Base-by-base conservation (phyloP, 345 rosid genomes). In the Anastatica hierochuntica region DNA sequence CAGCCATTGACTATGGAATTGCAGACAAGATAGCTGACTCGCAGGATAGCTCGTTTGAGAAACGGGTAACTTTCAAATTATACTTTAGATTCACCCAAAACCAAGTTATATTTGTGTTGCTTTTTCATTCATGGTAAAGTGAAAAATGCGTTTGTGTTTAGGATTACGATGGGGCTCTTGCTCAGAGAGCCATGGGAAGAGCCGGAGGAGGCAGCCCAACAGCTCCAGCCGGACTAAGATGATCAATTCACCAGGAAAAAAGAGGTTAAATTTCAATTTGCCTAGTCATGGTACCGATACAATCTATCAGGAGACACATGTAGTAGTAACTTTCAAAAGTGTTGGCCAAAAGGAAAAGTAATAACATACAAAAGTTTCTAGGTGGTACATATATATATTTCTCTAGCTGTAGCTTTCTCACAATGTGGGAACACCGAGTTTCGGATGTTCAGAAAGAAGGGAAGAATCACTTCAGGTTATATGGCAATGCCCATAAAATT, bases 1-100 rank as follows among this genome's bases (percentile, higher is more conserved):
- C 74, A 69, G 95, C 92, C 13, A 77, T 87, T 24, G 95, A 81
- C 36, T 87, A 84, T 57, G 98, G 98, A 34, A 53, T 92, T 39
- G 98, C 79, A 23, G 98, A 92, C 76, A 84, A 83, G 74, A 69
- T 84, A 43, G 66, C 82, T 12, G 73, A 71, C 74, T 70, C 84
- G 1, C 71, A 60, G 42, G 83, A 84, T 49, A 44, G 51, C 19
- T 79, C 84, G 11, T 90, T 67, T 16, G 81, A 82, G 72, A 79
- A 73, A 66, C 65, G 79, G 79, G 94, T 84, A 78, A 43, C 38
- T 14, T 48, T 50, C 37, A 34, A 14, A 11, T n/a, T 27, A 27
- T 9, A 14, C 15, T 29, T 36, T 35, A 16, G 11, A 42, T 13
- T 16, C 58, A 20, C 24, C 36, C 10, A 29, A 16, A 37, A 30